Percentiles rank a stretch among this genome's conserved stretches.
These are phyloP conservation scores for Beauveria australis DNA, from an alignment of 2,329 filamentous ascomycete genomes.

Conservation along the genomic window DNA sequence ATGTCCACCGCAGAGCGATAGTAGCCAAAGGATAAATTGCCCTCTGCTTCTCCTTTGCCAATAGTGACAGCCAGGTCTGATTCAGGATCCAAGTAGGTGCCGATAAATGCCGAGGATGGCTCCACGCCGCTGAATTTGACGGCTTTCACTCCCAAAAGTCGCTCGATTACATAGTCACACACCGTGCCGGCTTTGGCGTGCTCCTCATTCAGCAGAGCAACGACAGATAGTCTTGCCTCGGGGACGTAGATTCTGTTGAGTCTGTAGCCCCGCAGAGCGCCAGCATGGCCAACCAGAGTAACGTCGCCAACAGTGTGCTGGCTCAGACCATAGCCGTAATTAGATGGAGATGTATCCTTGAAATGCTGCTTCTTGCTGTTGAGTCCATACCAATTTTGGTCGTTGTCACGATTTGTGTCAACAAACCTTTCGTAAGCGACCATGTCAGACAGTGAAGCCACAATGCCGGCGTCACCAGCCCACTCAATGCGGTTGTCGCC, in stretches of 20 bases:
- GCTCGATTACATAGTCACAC: slow-evolving; percentile 23
- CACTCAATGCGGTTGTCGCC: slow-evolving; percentile 35
- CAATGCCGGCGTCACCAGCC: slow-evolving; percentile 36
- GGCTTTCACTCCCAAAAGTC: slow-evolving; percentile 20
- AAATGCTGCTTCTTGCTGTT: slow-evolving; percentile 15
- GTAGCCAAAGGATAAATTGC: slow-evolving; percentile 25
- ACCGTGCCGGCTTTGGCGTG: slow-evolving; percentile 18
- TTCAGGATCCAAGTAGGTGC: slow-evolving; percentile 29
- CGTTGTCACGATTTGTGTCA: slow-evolving; percentile 22
- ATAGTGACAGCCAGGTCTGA: slow-evolving; percentile 25
- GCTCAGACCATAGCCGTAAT: slow-evolving; percentile 30
- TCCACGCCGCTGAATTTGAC: slow-evolving; percentile 7
- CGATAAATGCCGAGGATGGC: slow-evolving; percentile 22
- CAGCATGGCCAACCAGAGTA: slow-evolving; percentile 28
- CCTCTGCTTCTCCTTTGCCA: slow-evolving; percentile 15
- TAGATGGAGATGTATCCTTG: slow-evolving; percentile 26
- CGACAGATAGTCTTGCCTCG: slow-evolving; percentile 26
- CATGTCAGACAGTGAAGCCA: slow-evolving; percentile 36
- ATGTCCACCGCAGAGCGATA: slow-evolving; percentile 18
- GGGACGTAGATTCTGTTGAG: slow-evolving; percentile 27
- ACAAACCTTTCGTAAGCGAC: slow-evolving; percentile 35
- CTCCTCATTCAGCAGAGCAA: slow-evolving; percentile 34
- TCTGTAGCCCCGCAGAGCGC: slow-evolving; percentile 33
- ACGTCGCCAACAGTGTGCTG: slow-evolving; percentile 20
- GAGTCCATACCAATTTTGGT: slow-evolving; percentile 24